Evolutionary conservation across 2,329 filamentous ascomycete species (phyloP).

Genomic region (Pestalotiopsis sp.): DNA sequence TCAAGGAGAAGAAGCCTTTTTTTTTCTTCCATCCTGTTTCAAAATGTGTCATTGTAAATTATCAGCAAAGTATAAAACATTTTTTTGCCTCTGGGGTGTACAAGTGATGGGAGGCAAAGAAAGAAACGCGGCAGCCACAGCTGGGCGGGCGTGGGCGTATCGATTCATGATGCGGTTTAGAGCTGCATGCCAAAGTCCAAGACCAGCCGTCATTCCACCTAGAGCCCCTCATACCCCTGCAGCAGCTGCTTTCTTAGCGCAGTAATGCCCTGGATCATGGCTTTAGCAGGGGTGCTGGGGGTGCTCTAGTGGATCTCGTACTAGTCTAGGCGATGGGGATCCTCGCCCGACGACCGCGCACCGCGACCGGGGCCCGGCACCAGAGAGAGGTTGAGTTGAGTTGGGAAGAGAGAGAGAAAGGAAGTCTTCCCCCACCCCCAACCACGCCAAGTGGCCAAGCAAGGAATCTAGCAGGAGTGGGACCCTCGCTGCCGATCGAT

Average conservation of each 20-base stretch:
- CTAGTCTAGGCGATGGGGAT: too few species aligned
- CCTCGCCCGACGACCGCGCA: too few species aligned
- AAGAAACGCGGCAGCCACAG: background rate
- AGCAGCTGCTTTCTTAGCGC: background rate
- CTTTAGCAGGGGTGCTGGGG: background rate
- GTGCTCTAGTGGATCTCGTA: background rate
- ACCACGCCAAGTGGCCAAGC: background rate
- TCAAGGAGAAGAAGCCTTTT: background rate
- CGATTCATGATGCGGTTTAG: background rate
- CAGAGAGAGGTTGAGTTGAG: too few species aligned
- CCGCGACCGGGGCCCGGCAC: background rate
- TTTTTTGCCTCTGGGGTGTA: background rate
- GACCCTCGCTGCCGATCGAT: background rate
- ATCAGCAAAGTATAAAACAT: background rate
- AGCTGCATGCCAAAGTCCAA: background rate
- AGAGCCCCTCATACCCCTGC: background rate
- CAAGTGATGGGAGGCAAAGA: background rate
- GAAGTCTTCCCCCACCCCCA: conserved; percentile 1
- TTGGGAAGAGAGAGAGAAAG: background rate
- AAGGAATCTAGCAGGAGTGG: conserved; percentile 5
- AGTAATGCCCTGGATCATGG: background rate
- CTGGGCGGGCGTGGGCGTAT: background rate
- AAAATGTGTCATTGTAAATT: background rate
- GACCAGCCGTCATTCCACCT: background rate
- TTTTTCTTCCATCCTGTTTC: background rate